These are phyloP conservation scores for Flaveria robusta DNA, from an alignment of 129 eudicot species.

Conservation along the genomic window DNA sequence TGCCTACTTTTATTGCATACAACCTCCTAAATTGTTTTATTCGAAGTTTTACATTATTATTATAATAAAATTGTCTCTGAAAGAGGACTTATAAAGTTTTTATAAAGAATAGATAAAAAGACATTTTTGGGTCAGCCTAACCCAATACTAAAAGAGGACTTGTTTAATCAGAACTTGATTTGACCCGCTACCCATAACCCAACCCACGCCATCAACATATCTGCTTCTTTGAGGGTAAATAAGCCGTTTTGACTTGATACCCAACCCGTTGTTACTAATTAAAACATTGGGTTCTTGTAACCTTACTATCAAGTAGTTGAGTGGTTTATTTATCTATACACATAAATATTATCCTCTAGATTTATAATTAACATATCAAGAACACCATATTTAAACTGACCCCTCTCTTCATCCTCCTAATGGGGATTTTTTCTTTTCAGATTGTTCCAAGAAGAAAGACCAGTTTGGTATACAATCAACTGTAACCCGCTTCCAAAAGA, in stretches of 20 bases:
- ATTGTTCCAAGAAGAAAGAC: slow-evolving; percentile 85
- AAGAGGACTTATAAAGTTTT: too few relatives aligned
- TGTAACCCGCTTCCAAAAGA: slow-evolving; percentile 80
- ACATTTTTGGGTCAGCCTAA: neutral
- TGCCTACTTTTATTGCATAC: neutral
- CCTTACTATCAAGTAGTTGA: too few relatives aligned
- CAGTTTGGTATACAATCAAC: slow-evolving; percentile 84
- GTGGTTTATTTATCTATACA: too few relatives aligned
- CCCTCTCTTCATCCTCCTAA: too few relatives aligned
- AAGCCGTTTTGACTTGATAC: neutral
- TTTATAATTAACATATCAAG: too few relatives aligned
- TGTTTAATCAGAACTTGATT: neutral
- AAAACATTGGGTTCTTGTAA: neutral
- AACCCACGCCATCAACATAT: neutral
- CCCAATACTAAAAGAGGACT: neutral
- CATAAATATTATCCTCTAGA: too few relatives aligned
- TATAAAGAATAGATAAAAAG: too few relatives aligned
- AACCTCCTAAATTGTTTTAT: neutral
- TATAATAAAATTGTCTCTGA: neutral
- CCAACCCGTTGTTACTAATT: neutral
- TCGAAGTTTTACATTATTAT: neutral
- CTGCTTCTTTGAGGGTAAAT: neutral
- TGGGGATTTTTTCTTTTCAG: slow-evolving; percentile 35
- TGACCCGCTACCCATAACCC: neutral
- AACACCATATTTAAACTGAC: too few relatives aligned